Conservation (phyloP, 768 basidiomycete genomes). For the Mycena floridula region DNA sequence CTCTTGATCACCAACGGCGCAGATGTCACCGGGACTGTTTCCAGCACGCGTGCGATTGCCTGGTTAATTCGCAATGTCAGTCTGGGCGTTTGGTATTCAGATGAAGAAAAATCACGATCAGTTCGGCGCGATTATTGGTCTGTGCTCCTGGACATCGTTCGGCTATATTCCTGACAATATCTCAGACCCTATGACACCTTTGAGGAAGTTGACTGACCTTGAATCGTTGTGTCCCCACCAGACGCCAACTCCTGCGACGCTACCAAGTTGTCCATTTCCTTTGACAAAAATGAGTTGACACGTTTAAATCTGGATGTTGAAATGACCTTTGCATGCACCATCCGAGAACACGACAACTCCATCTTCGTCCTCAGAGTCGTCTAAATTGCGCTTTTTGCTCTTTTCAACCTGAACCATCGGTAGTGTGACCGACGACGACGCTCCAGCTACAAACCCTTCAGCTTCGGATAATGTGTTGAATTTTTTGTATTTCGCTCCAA, state of each 20-base stretch:
- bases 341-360: conserved; percentile 71
- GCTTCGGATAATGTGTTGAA: conserved; percentile 55
- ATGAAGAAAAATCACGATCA: conserved; percentile 52
- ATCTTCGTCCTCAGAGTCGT: no score
- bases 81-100: neutral
- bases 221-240: conserved; percentile 76
- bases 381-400: no score
- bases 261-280: conserved; percentile 65
- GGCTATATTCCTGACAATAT: conserved; percentile 56
- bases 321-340: conserved; percentile 84
- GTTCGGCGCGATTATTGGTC: conserved; percentile 86
- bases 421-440: conserved; percentile 7
- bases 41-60: conserved; percentile 82
- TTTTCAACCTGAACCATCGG: conserved; percentile 23
- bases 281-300: no score
- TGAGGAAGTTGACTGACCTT: conserved; percentile 32
- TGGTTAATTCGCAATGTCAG: conserved; percentile 21
- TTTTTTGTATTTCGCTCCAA: conserved; percentile 61
- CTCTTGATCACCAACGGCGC: conserved; percentile 69
- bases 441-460: conserved; percentile 28
- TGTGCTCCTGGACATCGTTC: conserved; percentile 81
- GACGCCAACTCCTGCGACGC: conserved; percentile 80
- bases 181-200: neutral
- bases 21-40: conserved; percentile 54
- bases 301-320: no score